Percentiles rank a stretch among this genome's conserved stretches.
Conservation (phyloP, 257 asterid genomes). For the Gentiana dahurica region DNA sequence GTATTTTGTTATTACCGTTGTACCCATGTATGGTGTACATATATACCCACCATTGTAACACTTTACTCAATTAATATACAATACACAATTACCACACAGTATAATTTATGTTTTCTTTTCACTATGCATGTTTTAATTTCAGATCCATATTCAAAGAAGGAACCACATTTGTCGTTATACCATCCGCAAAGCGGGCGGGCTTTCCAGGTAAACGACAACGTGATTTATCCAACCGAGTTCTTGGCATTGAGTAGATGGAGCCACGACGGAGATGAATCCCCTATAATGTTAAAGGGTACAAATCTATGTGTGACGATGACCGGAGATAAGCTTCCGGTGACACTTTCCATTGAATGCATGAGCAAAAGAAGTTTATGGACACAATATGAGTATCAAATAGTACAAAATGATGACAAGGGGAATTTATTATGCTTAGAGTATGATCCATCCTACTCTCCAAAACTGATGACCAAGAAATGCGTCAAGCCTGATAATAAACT, state of each 20-base stretch:
- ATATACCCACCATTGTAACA: no score
- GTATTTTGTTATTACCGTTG: no score
- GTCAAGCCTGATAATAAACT: constrained; percentile 2
- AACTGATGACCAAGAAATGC: constrained; percentile 26
- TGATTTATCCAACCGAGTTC: constrained; percentile 17
- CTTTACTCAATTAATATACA: no score
- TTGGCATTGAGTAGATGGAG: constrained; percentile 21
- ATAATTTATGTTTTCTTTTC: not conserved
- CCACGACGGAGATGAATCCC: constrained; percentile 7
- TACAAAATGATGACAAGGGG: constrained; percentile 26
- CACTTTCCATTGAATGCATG: constrained; percentile 21
- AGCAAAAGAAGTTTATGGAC: constrained; percentile 24
- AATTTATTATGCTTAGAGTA: constrained; percentile 34
- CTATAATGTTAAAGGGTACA: constrained; percentile 19
- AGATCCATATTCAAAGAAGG: constrained; percentile 23
- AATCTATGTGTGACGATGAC: constrained; percentile 21
- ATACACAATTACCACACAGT: no score
- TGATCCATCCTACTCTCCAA: constrained; percentile 15
- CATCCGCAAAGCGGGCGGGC: constrained; percentile 34
- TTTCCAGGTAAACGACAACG: constrained; percentile 4
- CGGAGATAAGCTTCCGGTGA: constrained; percentile 29
- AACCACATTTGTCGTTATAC: constrained; percentile 16
- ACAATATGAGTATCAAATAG: constrained; percentile 18
- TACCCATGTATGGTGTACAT: no score
- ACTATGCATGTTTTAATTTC: not conserved